A percentile compares a stretch with the other conserved stretches of the same genome.
Conservation (phyloP, 2,329 filamentous ascomycete genomes). For the Trichoderma sp. region DNA sequence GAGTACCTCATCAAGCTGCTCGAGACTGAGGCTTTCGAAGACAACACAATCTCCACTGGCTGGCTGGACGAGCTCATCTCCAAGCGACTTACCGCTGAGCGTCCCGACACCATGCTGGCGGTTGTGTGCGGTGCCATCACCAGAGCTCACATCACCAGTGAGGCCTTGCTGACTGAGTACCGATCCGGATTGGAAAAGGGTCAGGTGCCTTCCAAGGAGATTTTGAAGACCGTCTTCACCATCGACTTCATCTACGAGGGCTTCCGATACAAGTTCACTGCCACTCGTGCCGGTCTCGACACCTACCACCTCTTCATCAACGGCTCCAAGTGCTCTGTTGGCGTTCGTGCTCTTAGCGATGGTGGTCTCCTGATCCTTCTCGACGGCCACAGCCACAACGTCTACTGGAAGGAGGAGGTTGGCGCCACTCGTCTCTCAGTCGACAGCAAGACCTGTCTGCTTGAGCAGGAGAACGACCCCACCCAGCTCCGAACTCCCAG, state of each 20-base stretch:
- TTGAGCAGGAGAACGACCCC: conserved; percentile 98
- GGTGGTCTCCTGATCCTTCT: conserved; percentile 91
- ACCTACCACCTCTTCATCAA: conserved; percentile 99
- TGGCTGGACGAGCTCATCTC: conserved; percentile 99
- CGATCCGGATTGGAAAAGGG: conserved; percentile 89
- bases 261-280: conserved; percentile 95
- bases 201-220: conserved; percentile 94
- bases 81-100: conserved; percentile 94
- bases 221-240: conserved; percentile 95
- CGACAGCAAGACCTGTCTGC: conserved; percentile 95
- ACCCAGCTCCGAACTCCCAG: conserved; percentile 94
- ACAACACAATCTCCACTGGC: conserved; percentile 98
- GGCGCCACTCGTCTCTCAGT: conserved; percentile 94
- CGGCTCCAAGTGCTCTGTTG: conserved; percentile 92
- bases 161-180: conserved; percentile 86
- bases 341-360: conserved; percentile 89
- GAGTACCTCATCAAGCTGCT: conserved; percentile 99
- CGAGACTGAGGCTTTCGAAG: conserved; percentile 96
- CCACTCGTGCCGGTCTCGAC: conserved; percentile 86
- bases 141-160: conserved; percentile 93
- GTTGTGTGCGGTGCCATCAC: conserved; percentile 93
- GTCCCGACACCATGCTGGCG: conserved; percentile 91
- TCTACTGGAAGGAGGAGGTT: conserved; percentile 99
- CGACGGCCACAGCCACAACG: conserved; percentile 90
- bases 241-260: conserved; percentile 99